Evolutionary conservation across 768 basidiomycete genomes (phyloP).

Genomic region (Tricholoma matsutake): DNA sequence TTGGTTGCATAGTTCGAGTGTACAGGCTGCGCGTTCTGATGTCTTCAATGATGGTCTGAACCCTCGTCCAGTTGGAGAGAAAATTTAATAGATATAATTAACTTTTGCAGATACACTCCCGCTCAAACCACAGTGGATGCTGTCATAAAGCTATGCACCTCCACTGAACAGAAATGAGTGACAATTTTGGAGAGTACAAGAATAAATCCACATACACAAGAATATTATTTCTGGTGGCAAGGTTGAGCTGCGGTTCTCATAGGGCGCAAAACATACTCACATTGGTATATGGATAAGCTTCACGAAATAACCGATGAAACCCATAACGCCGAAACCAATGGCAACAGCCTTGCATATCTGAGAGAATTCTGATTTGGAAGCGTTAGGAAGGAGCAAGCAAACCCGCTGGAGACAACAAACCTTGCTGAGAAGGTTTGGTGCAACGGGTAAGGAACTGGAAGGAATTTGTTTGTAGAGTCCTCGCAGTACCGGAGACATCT

Average conservation of each 20-base stretch:
- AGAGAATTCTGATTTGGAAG: conserved; percentile 65
- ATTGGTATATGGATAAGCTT: conserved; percentile 99
- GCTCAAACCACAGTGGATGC: conserved; percentile 18
- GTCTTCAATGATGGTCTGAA: background rate
- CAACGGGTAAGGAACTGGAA: conserved; percentile 91
- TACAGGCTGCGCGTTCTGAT: background rate
- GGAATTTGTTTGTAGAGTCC: conserved; percentile 10
- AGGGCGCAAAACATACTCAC: conserved; percentile 47
- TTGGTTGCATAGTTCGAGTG: background rate
- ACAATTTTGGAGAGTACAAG: background rate
- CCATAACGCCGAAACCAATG: conserved; percentile 98
- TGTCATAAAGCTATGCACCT: conserved; percentile 53
- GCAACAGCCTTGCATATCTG: conserved; percentile 97
- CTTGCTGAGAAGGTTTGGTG: conserved; percentile 96
- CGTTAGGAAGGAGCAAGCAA: background rate
- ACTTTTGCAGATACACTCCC: background rate
- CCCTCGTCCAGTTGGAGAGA: background rate
- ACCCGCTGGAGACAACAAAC: conserved; percentile 39
- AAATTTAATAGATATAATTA: background rate
- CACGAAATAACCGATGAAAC: conserved; percentile 98
- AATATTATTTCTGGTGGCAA: conserved; percentile 79
- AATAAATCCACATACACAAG: conserved; percentile 73
- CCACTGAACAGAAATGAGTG: conserved; percentile 49
- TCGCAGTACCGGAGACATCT: background rate
- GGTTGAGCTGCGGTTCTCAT: background rate